Conservation (phyloP, 495 filamentous ascomycete species). For the Neurospora sp. region DNA sequence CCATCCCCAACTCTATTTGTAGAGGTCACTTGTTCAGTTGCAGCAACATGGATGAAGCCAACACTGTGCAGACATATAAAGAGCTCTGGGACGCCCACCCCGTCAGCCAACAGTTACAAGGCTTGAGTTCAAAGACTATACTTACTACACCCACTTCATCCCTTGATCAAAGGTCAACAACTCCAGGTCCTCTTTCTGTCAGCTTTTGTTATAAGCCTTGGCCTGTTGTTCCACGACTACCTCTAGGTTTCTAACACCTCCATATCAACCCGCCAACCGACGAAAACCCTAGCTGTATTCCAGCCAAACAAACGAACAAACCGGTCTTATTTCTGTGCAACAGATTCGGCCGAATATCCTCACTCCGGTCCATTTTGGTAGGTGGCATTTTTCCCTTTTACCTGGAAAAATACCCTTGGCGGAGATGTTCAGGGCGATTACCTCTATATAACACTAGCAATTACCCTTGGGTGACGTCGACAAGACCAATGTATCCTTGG, state of each 20-base stretch:
- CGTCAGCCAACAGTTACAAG: neutral
- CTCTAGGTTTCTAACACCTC: neutral
- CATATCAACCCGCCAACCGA: constrained; percentile 1
- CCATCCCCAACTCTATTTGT: neutral
- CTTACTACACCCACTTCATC: neutral
- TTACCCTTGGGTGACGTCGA: neutral
- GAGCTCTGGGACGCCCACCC: neutral
- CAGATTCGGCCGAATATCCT: neutral
- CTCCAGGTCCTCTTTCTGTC: neutral
- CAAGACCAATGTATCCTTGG: neutral
- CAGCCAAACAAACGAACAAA: constrained; percentile 14
- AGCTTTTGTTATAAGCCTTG: neutral
- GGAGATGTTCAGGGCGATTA: neutral
- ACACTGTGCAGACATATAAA: neutral
- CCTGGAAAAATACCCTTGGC: neutral
- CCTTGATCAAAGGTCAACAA: neutral
- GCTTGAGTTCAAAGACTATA: neutral
- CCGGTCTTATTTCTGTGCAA: constrained; percentile 21
- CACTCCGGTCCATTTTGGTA: neutral
- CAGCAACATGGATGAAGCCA: neutral
- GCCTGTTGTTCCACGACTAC: neutral
- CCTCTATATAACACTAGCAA: neutral
- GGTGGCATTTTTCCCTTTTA: neutral
- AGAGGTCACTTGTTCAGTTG: neutral
- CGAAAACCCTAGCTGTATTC: constrained; percentile 1